Evolutionary conservation across 352 stramenopile genomes (phyloP).

Genomic region (Thalassiosira delicatula): DNA sequence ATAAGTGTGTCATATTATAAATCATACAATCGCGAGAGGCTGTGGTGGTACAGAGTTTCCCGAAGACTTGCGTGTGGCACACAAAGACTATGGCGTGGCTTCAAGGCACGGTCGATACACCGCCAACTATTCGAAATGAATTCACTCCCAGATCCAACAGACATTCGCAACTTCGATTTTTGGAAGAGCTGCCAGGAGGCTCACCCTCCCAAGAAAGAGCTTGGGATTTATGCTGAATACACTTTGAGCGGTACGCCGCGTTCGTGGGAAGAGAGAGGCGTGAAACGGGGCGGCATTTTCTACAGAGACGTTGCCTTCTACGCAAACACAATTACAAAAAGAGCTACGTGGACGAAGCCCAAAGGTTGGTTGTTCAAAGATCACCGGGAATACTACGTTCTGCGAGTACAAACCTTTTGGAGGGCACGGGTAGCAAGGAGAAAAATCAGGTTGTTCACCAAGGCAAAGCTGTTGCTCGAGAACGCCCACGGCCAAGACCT

Average conservation of each 20-base stretch:
- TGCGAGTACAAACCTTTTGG: conserved; percentile 70
- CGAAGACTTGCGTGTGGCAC: conserved; percentile 62
- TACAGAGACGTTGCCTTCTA: conserved; percentile 74
- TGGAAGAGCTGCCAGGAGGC: conserved; percentile 54
- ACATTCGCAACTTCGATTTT: conserved; percentile 60
- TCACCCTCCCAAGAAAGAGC: conserved; percentile 45
- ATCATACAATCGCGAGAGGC: conserved; percentile 39
- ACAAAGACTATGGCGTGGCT: no score
- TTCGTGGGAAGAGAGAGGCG: conserved; percentile 44
- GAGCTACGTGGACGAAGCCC: no score
- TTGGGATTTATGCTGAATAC: conserved; percentile 74
- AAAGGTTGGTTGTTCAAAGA: no score
- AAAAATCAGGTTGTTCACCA: conserved; percentile 62
- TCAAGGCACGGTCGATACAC: conserved; percentile 44
- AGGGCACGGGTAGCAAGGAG: conserved; percentile 52
- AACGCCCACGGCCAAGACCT: conserved; percentile 62
- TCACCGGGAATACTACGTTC: no score
- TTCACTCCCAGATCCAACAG: conserved; percentile 52
- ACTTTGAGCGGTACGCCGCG: conserved; percentile 51
- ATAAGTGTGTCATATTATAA: conserved; percentile 31
- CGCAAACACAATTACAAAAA: conserved; percentile 67
- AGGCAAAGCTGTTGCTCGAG: conserved; percentile 64
- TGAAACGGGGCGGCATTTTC: conserved; percentile 39
- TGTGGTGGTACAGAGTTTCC: conserved; percentile 50
- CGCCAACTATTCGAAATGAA: conserved; percentile 47